Evolutionary conservation across 2,329 filamentous ascomycete species (phyloP).

Genomic region (Phialocephala sp.): DNA sequence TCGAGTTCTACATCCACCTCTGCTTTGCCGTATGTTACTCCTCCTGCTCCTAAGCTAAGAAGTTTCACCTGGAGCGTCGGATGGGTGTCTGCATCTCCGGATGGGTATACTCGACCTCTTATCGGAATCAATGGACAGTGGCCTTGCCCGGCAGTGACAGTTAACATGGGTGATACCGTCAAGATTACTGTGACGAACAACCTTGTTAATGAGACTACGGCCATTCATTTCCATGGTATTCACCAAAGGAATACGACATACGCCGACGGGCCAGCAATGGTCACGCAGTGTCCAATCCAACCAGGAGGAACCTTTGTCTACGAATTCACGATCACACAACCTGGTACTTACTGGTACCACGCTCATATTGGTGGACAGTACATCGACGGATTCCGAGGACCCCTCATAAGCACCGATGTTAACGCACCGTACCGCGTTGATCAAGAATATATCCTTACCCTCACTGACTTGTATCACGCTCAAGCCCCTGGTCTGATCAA

Average conservation of each 20-base stretch:
- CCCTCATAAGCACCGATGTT: conserved; percentile 64
- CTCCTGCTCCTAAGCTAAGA: conserved; percentile 11
- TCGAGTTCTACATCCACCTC: conserved; percentile 19
- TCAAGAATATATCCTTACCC: conserved; percentile 55
- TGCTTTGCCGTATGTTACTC: conserved; percentile 15
- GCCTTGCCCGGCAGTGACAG: conserved; percentile 60
- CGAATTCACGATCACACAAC: conserved; percentile 44
- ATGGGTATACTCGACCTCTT: conserved; percentile 50
- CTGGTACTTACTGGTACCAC: conserved; percentile 64
- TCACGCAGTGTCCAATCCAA: conserved; percentile 46
- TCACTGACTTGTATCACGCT: conserved; percentile 63
- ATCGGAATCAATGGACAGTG: conserved; percentile 67
- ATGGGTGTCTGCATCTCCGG: conserved; percentile 48
- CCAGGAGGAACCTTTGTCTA: conserved; percentile 41
- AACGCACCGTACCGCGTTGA: conserved; percentile 53
- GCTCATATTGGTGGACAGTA: conserved; percentile 61
- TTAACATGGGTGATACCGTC: conserved; percentile 55
- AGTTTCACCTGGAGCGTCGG: conserved; percentile 46
- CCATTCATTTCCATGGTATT: conserved; percentile 64
- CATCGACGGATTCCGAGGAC: conserved; percentile 68
- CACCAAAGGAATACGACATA: conserved; percentile 57
- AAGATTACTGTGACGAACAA: conserved; percentile 56
- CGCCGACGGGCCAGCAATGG: conserved; percentile 61
- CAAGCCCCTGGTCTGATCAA: conserved; percentile 39
- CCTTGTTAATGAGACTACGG: conserved; percentile 57